Conservation (phyloP, 1,139 yeast genomes). For the Yamadazyma spencermartinsiae region DNA sequence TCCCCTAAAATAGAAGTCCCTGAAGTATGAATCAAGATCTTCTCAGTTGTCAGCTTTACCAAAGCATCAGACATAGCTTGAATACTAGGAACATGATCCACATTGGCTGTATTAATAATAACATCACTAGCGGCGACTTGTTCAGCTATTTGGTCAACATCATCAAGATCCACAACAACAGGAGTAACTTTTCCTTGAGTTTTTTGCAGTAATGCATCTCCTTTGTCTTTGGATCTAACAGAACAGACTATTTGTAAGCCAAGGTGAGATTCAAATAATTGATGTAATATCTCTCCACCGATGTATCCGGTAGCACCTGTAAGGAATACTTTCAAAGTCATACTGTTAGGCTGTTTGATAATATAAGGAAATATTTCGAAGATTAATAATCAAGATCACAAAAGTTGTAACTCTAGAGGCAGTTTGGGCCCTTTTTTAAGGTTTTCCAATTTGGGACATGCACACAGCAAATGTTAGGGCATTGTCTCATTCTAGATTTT, state of each 20-base stretch:
- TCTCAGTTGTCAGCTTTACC: slow-evolving; percentile 19
- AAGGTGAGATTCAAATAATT: slow-evolving; percentile 18
- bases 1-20: slow-evolving; percentile 39
- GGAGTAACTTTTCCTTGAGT: slow-evolving; percentile 18
- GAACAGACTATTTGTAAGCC: slow-evolving; percentile 23
- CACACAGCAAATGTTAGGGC: not conserved
- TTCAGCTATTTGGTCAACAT: slow-evolving; percentile 20
- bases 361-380: not conserved
- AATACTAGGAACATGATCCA: slow-evolving; percentile 35
- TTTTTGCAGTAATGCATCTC: slow-evolving; percentile 18
- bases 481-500: too few relatives aligned
- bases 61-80: slow-evolving; percentile 22
- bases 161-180: slow-evolving; percentile 25
- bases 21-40: slow-evolving; percentile 39
- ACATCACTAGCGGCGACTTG: slow-evolving; percentile 27
- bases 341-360: not conserved
- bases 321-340: slow-evolving; percentile 17
- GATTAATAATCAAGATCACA: too few relatives aligned
- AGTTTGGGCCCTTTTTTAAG: not conserved
- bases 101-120: slow-evolving; percentile 39
- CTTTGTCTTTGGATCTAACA: slow-evolving; percentile 27
- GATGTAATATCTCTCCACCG: slow-evolving; percentile 34
- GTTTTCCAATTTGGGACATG: not conserved
- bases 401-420: too few relatives aligned
- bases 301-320: slow-evolving; percentile 44